phyloP scores from a whole-genome alignment of 495 filamentous ascomycete species.

The Talaromyces proteolyticus region DNA sequence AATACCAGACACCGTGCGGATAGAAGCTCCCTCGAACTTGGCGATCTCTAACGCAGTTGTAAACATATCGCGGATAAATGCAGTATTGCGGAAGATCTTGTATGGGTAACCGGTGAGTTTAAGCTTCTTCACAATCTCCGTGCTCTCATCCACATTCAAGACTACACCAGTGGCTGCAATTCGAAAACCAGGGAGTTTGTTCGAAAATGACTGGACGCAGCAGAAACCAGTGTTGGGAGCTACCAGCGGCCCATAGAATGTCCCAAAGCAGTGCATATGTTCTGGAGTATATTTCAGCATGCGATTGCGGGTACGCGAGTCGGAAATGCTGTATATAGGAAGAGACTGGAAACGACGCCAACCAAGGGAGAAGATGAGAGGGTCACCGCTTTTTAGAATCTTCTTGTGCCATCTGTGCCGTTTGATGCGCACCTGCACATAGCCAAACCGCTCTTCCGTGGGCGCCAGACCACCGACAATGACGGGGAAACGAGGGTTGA shows the following conservation, averaged over 20 bases:
- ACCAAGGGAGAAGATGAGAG: conserved; percentile 94
- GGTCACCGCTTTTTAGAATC: conserved; percentile 95
- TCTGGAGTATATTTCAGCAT: conserved; percentile 98
- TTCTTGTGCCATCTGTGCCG: conserved; percentile 98
- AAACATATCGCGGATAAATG: conserved; percentile 99
- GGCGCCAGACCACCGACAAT: conserved; percentile 84
- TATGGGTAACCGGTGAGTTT: conserved; percentile 88
- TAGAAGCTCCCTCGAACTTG: conserved; percentile 94
- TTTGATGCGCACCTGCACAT: conserved; percentile 93
- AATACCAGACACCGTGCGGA: conserved; percentile 92
- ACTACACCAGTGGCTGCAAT: conserved; percentile 93
- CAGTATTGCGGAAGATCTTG: conserved; percentile 99
- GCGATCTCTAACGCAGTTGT: conserved; percentile 84
- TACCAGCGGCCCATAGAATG: conserved; percentile 90
- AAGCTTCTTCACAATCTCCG: conserved; percentile 98
- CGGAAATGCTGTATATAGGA: conserved; percentile 90
- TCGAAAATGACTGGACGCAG: conserved; percentile 85
- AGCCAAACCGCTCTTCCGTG: conserved; percentile 92
- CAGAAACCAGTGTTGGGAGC: conserved; percentile 95
- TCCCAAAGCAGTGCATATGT: conserved; percentile 97
- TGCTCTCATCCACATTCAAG: conserved; percentile 83
- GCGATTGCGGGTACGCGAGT: conserved; percentile 85
- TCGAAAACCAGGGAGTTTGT: conserved; percentile 84
- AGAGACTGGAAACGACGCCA: conserved; percentile 93
- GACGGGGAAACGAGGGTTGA: conserved; percentile 78